phyloP scores from a whole-genome alignment of 176 grass and related monocot genomes.

The Lolium rigidum region DNA sequence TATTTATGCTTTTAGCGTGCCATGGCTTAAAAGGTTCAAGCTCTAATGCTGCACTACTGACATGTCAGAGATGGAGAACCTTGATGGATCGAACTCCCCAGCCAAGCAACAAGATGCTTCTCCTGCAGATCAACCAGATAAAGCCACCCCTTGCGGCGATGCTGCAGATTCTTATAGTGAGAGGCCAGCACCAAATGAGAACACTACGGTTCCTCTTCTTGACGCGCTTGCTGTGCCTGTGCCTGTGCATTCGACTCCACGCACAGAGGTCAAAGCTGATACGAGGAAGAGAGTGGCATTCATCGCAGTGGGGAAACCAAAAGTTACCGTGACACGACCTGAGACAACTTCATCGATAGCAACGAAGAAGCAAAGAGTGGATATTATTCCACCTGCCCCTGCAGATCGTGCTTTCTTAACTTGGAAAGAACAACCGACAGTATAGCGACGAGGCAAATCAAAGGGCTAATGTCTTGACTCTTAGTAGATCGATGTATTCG shows the following conservation, averaged over 20 bases:
- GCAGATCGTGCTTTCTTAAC: slow-evolving; percentile 34
- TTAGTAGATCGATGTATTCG: neutral
- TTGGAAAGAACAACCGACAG: neutral
- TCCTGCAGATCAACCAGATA: slow-evolving; percentile 32
- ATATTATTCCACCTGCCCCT: slow-evolving; percentile 6
- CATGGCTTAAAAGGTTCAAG: neutral
- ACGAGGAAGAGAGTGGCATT: slow-evolving; percentile 62
- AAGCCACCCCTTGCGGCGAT: slow-evolving; percentile 5
- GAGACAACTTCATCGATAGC: slow-evolving; percentile 28
- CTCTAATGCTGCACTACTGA: slow-evolving; percentile 13
- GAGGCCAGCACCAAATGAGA: slow-evolving; percentile 23
- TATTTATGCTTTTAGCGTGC: neutral
- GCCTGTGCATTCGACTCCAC: slow-evolving; percentile 17
- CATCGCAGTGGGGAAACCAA: slow-evolving; percentile 52
- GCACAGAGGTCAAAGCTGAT: slow-evolving; percentile 29
- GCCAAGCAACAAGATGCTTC: neutral
- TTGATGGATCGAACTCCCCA: slow-evolving; percentile 2
- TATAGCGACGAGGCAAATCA: neutral
- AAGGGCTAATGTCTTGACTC: neutral
- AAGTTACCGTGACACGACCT: neutral
- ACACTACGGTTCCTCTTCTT: neutral
- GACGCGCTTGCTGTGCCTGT: neutral
- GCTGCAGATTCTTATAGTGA: slow-evolving; percentile 1
- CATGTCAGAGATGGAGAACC: slow-evolving; percentile 11
- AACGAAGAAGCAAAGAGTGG: slow-evolving; percentile 58